Evolutionary conservation across 257 asterid genomes (phyloP).

Genomic region (Orobanche coerulescens): DNA sequence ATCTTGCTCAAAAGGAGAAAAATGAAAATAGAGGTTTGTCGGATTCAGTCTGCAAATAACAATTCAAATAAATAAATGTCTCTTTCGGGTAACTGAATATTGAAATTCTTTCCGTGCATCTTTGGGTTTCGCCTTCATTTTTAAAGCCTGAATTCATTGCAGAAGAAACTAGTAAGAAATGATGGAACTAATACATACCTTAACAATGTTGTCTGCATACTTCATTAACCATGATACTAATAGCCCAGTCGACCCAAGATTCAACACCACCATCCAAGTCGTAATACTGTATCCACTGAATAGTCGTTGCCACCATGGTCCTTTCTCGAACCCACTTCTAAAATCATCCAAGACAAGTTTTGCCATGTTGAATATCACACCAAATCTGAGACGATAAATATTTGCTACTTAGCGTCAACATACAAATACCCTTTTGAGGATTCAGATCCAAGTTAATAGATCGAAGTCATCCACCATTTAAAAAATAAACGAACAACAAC

Average conservation of each 20-base stretch:
- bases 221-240: conserved; percentile 97
- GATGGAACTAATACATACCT: conserved; percentile 38
- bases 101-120: too few species aligned
- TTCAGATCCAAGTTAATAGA: conserved; percentile 7
- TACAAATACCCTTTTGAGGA: conserved; percentile 10
- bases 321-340: conserved; percentile 81
- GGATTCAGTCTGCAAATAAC: too few species aligned
- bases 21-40: too few species aligned
- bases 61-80: too few species aligned
- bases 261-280: conserved; percentile 92
- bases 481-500: not conserved
- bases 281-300: conserved; percentile 67
- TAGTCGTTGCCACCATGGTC: conserved; percentile 95
- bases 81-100: not conserved
- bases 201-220: conserved; percentile 92
- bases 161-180: not conserved
- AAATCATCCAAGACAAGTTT: conserved; percentile 75
- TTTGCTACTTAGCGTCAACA: conserved; percentile 18
- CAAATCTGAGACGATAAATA: conserved; percentile 59
- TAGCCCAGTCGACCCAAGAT: conserved; percentile 93
- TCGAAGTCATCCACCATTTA: not conserved
- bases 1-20: too few species aligned
- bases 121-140: too few species aligned
- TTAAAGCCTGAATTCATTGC: not conserved
- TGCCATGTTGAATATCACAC: conserved; percentile 86